A percentile compares a stretch with the other conserved stretches of the same genome.
Conservation (phyloP, 2,329 filamentous ascomycete species). For the Mycogone perniciosa region DNA sequence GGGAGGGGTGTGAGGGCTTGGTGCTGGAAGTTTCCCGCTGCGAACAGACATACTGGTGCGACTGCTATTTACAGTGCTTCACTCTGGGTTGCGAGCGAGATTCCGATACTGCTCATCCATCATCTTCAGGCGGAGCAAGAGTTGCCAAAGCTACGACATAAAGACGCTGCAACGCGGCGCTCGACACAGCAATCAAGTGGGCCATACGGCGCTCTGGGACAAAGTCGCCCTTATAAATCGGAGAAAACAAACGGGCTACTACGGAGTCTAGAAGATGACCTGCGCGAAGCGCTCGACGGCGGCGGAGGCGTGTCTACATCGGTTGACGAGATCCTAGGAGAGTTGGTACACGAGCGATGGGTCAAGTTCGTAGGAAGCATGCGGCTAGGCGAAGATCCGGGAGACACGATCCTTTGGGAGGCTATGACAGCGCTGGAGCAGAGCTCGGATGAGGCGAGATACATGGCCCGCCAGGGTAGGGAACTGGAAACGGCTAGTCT, state of each 20-base stretch:
- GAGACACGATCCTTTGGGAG: not conserved
- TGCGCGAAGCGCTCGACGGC: not conserved
- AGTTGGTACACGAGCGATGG: slow-evolving; percentile 23
- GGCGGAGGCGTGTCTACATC: not conserved
- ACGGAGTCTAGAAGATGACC: slow-evolving; percentile 2
- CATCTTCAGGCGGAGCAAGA: not conserved
- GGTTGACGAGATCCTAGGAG: slow-evolving; percentile 15
- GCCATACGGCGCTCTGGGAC: not conserved
- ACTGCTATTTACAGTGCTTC: slow-evolving; percentile 2
- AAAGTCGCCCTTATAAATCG: not conserved
- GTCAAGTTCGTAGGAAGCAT: slow-evolving; percentile 14
- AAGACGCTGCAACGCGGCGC: slow-evolving; percentile 10
- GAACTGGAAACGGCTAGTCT: not conserved
- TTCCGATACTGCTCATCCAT: slow-evolving; percentile 1
- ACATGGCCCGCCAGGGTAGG: not conserved
- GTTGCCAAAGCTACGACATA: slow-evolving; percentile 6
- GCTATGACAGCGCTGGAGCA: slow-evolving; percentile 18
- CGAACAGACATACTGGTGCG: not conserved
- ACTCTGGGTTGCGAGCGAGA: not conserved
- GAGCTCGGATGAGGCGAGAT: slow-evolving; percentile 11
- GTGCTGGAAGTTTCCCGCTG: slow-evolving; percentile 13
- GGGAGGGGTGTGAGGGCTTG: slow-evolving; percentile 7
- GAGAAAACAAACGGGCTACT: not conserved
- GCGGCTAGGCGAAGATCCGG: not conserved
- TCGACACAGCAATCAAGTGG: not conserved